phyloP scores from a whole-genome alignment of 1,284 basidiomycete species.

The Naganishia cerealis region DNA sequence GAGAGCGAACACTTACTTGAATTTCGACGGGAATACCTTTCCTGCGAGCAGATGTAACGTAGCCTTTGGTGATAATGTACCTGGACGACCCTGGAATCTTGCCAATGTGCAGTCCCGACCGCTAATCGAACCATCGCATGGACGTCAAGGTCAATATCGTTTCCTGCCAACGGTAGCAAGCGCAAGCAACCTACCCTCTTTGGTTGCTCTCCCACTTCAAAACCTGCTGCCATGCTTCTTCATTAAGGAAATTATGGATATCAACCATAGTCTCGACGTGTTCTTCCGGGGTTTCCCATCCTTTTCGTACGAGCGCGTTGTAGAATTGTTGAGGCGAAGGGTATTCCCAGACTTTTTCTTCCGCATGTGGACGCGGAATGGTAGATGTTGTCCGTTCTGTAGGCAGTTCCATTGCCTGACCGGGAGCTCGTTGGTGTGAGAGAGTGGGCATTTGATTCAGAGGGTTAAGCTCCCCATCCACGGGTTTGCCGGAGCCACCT shows the following conservation, averaged over 20 bases:
- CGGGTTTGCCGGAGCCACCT: slow-evolving; percentile 8
- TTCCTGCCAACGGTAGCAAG: background rate
- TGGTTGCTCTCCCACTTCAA: slow-evolving; percentile 83
- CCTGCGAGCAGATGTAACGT: slow-evolving; percentile 79
- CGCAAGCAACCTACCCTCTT: slow-evolving; percentile 47
- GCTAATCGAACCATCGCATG: slow-evolving; percentile 33
- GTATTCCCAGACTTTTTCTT: slow-evolving; percentile 77
- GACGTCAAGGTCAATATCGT: background rate
- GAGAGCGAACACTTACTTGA: slow-evolving; percentile 65
- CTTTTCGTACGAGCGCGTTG: slow-evolving; percentile 93
- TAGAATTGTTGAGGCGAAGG: slow-evolving; percentile 98
- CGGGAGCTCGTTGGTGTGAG: slow-evolving; percentile 53
- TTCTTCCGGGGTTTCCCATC: slow-evolving; percentile 96
- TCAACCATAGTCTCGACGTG: slow-evolving; percentile 95
- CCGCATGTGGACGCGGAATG: slow-evolving; percentile 71
- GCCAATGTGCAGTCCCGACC: slow-evolving; percentile 66
- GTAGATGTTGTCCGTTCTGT: slow-evolving; percentile 74
- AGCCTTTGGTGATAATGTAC: slow-evolving; percentile 77
- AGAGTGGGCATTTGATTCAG: slow-evolving; percentile 84
- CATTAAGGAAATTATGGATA: slow-evolving; percentile 97
- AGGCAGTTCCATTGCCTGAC: slow-evolving; percentile 62
- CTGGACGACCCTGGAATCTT: slow-evolving; percentile 84
- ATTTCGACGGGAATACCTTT: slow-evolving; percentile 79
- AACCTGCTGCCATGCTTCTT: slow-evolving; percentile 93
- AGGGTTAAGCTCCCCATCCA: slow-evolving; percentile 63